Evolutionary conservation across 345 rosid species (phyloP), one percentile per base, ranked within the genome.

Genomic region (Triadica sebifera): DNA sequence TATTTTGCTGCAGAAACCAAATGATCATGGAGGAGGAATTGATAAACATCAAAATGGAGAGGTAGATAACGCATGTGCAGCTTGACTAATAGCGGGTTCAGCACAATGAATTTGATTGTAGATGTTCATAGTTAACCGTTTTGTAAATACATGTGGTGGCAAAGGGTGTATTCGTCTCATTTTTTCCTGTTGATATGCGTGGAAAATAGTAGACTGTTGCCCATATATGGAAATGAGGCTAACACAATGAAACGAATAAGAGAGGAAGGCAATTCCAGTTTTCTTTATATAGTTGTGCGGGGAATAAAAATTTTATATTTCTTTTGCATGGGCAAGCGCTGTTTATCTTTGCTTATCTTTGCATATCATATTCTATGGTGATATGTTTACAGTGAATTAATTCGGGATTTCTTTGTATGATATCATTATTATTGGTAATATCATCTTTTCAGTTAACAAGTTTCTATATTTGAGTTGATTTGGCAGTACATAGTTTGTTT

Each of bases 171-270:
- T 82, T 78, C 81, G 67, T 78, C 60, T 82, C 75, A 86, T 83
- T 84, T 84, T 86, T 86, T 85, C 73, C 41, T 86, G 89, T 82
- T 79, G 29, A 82, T 86, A 81, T 73, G 74, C 77, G 74, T 60
- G 76, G 64, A 71, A 52, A 65, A 46, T 22, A 19, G 77, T 78
- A 64, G 75, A 68, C 59, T 11, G 8, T 39, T 17, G 25, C 50
- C 7, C 43, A 34, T 68, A 61, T 69, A 62, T 77, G 29, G 7
- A 53, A 69, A 45, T 12, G 17, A 62, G 46, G 69, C 38, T 15
- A 65, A 65, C 37, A 66, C 34, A 57, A 24, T 77, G 55, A 78
- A 52, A 70, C 62, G 61, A 79, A 76, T 75, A 76, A 76, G 60
- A 67, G 69, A 67, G 69, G 72, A 20, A 20, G 37, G 39, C 29